Evolutionary conservation across 2,329 filamentous ascomycete species (phyloP).

Genomic region (Aspergillus uvarum): DNA sequence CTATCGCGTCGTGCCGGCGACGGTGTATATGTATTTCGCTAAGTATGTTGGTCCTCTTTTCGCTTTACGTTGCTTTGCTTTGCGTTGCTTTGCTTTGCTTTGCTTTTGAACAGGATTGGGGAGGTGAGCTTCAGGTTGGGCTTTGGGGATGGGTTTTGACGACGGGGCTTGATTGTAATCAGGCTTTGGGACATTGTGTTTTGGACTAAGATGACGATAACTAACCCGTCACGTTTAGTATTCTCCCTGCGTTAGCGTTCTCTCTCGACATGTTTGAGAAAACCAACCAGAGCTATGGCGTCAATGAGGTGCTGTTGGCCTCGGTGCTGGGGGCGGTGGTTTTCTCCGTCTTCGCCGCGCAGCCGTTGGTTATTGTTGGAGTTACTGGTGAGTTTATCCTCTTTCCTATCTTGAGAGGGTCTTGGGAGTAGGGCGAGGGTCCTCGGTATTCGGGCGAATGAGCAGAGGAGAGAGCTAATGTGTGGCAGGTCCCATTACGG

Average conservation of each 20-base stretch:
- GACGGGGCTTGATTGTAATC: background rate
- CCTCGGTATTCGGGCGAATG: no score
- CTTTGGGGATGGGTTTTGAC: background rate
- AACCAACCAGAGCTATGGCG: slow-evolving; percentile 78
- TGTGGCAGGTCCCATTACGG: slow-evolving; percentile 72
- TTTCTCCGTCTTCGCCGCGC: slow-evolving; percentile 75
- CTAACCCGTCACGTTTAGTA: slow-evolving; percentile 51
- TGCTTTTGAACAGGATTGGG: no score
- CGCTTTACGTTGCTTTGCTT: no score
- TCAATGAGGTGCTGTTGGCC: slow-evolving; percentile 86
- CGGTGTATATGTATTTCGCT: slow-evolving; percentile 92
- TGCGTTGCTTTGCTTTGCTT: no score
- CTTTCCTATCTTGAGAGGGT: background rate
- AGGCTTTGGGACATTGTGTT: slow-evolving; percentile 10
- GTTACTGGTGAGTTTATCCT: slow-evolving; percentile 63
- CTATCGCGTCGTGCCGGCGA: slow-evolving; percentile 82
- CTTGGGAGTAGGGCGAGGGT: background rate
- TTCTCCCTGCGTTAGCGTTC: slow-evolving; percentile 82
- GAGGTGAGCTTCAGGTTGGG: background rate
- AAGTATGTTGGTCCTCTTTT: slow-evolving; percentile 59
- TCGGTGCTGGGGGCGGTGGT: slow-evolving; percentile 81
- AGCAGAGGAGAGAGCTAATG: background rate
- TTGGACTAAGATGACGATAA: background rate
- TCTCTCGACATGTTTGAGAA: slow-evolving; percentile 92
- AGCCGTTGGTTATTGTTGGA: slow-evolving; percentile 86